Evolutionary conservation across 1,284 basidiomycete genomes (phyloP), one percentile per base, ranked within the genome.

Genomic region (Cryptococcus sp.): DNA sequence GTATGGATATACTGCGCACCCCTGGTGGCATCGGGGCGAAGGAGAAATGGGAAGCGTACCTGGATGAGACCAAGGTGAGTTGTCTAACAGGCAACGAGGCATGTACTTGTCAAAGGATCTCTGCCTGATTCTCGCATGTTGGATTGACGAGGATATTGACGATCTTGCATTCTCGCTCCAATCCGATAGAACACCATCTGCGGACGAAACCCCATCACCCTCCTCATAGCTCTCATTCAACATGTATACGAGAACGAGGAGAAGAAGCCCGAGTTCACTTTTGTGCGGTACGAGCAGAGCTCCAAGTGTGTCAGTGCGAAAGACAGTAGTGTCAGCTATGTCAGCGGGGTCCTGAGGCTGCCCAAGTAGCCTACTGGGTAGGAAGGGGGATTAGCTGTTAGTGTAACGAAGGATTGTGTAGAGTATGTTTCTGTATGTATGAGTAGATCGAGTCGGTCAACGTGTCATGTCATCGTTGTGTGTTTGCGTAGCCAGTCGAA

Each of bases 301-400:
- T 90, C 87, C 70, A 79, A 84, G 61, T 93, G 90, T 70, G 61
- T 81, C 58, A 84, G 78, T 6, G 74, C 88, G 47, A 80, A 82
- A 43, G 92, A 94, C 76, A 91, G 89, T 49, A 95, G 92, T 71
- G 95, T 99, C 39, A 95, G 91, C 75, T 99, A 99, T 76, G 94
- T 93, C 3, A 93, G 91, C 71, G 95, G 76, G 46, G 63, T 79
- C 7, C 63, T 79, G 55, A 57, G 67, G 40, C 41, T 69, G 2
- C 64, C 65, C 17, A 5, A 56, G 42, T 67, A 56, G 57, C 16
- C n/a, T 2, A 35, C 42, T 45, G 35, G 23, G n/a, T 46, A 5
- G 20, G 15, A 11, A 25, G 22, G 8, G 8, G 42, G 13, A 8
- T 45, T 4, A 22, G 42, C 42, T 45, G 42, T 22, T n/a, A 22